Evolutionary conservation across 768 basidiomycete genomes (phyloP), one percentile per base, ranked within the genome.

Genomic region (Russula ochroleuca): DNA sequence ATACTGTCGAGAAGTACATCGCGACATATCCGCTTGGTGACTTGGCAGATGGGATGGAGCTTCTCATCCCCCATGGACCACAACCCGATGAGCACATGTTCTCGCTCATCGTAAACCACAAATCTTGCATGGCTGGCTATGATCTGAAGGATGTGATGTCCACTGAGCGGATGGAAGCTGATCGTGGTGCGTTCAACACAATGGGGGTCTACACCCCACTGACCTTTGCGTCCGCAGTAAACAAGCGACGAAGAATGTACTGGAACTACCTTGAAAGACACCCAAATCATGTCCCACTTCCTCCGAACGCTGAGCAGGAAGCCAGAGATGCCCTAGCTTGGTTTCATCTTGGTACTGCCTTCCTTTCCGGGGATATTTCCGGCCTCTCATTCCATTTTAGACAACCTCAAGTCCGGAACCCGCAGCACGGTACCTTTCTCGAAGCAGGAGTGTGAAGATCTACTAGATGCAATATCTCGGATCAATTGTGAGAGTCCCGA

Each of bases 181-280:
- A 55, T n/a, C 52, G 59, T 25, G 31, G 63, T 55, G 52, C 15
- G 60, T 54, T 25, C 28, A 35, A 25, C 13, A 2, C 33, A 37
- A 37, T 28, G 11, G 10, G 31, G 56, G 19, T 53, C 67, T 63
- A 33, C 21, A 33, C 52, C 31, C 35, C 35, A 58, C 14, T 28
- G 17, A 62, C n/a, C n/a, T 28, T 28, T 47, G 43, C 25, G 28
- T 38, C 33, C 58, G 14, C 52, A 57, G 47, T 57, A 38, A 41
- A 54, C 52, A 41, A 61, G 57, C 57, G 73, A 11, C 77, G 80
- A 55, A 75, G 80, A 5, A 71, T 80, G 19, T 83, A 84, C 68
- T 83, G 81, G 82, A 82, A 79, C 60, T 81, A 77, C 59, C 65
- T 85, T 13, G 78, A 76, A 72, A 76, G 76, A 28, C 81, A 83